Evolutionary conservation across 441 rosid genomes (phyloP), one percentile per base, ranked within the genome.

Genomic region (Erodium moschatum): DNA sequence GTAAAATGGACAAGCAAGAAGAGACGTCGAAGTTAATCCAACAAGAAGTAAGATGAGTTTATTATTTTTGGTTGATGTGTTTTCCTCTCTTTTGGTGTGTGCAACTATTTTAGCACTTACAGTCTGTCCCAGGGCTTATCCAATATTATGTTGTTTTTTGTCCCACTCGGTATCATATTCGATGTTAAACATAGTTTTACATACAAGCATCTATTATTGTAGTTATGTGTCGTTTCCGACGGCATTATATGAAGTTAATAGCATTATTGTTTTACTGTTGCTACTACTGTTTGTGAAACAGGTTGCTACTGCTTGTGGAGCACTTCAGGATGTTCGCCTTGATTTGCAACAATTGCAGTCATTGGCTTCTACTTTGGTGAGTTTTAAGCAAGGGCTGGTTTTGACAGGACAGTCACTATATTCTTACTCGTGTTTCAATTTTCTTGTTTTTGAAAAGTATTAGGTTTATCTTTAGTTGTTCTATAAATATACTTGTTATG

Each of bases 351-450:
- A 84, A 44, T 76, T 94, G 86, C 94, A 88, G 71, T 42, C 67
- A 68, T 64, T 89, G 77, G 85, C 88, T 73, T 79, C 81, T 75
- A 79, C 85, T 70, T 77, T 88, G 92, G 96, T 91, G 80, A 74
- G 96, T 78, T 77, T 70, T 58, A 48, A 6, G 16, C 4, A 4
- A 18, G 4, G 18, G 27, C 6, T 56, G 27, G 27, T 18, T 16
- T 16, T 18, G 31, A 60, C 31, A 7, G 16, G 44, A 64, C 29
- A 16, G 5, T 12, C 66, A 64, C 44, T 64, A 13, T 18, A 33
- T 64, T 31, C 42, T 64, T 13, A 12, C 66, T 29, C 11, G 18
- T 64, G 35, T 12, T 58, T 60, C 12, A 3, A 21, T 60, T 21
- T 60, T 60, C 33, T 18, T 60, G 64, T 60, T 60, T 10, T 60